A percentile compares a stretch with the other conserved stretches of the same genome.
These are phyloP conservation scores for Ophiostoma quercus DNA, from an alignment of 2,329 filamentous ascomycete species.

Conservation along the genomic window DNA sequence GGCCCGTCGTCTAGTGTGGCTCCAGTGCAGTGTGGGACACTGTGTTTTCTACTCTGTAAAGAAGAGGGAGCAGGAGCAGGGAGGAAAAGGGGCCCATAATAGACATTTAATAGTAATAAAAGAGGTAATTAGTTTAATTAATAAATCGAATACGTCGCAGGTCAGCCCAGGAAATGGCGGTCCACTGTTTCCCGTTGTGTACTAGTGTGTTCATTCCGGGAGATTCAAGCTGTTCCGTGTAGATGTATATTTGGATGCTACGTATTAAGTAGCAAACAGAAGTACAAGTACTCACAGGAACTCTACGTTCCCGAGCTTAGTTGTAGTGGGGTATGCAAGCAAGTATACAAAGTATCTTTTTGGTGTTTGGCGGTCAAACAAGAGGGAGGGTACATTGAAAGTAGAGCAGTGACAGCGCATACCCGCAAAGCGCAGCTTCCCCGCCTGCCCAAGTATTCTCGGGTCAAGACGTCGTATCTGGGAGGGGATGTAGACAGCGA, in stretches of 20 bases:
- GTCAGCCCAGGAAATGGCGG: constrained; percentile 22
- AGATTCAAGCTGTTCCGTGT: constrained; percentile 27
- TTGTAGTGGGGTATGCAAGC: not conserved
- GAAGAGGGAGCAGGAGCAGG: not conserved
- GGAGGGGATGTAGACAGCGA: not conserved
- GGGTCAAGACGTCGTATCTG: constrained; percentile 16
- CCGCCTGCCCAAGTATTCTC: constrained; percentile 22
- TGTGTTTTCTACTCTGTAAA: constrained; percentile 1
- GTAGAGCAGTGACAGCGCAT: constrained; percentile 7
- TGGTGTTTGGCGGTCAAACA: not conserved
- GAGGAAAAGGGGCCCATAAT: not conserved
- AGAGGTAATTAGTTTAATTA: constrained; percentile 4
- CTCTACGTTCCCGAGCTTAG: constrained; percentile 9
- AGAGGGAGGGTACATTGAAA: constrained; percentile 8
- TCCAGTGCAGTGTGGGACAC: not conserved
- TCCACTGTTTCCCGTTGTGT: constrained; percentile 22
- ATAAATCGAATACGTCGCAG: constrained; percentile 17
- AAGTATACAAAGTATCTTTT: constrained; percentile 13
- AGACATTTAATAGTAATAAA: not conserved
- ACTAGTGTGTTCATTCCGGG: constrained; percentile 28
- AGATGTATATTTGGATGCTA: too few relatives aligned
- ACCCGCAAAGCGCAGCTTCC: constrained; percentile 14
- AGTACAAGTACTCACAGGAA: not conserved
- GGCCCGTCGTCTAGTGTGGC: not conserved
- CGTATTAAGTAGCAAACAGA: too few relatives aligned